Conservation (phyloP, 2,329 filamentous ascomycete genomes). For the Rosellinia necatrix region DNA sequence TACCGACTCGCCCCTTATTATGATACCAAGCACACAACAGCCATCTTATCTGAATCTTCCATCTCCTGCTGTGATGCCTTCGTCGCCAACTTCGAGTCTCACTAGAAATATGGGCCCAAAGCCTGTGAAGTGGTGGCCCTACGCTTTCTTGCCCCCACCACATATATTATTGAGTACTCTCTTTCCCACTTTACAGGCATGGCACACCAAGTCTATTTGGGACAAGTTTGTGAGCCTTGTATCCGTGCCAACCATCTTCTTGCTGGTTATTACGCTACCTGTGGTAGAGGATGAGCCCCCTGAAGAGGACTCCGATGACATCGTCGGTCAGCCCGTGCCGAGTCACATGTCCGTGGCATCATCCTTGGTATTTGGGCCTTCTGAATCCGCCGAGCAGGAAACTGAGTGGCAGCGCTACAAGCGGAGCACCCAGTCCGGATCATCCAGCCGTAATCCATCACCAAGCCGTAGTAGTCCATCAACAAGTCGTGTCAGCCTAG, state of each 20-base stretch:
- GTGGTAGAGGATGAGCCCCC: slow-evolving; percentile 77
- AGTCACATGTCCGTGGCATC: slow-evolving; percentile 40
- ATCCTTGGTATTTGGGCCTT: slow-evolving; percentile 43
- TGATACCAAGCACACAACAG: slow-evolving; percentile 49
- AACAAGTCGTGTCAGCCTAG: slow-evolving; percentile 39
- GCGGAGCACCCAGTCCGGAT: slow-evolving; percentile 48
- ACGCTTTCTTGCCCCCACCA: slow-evolving; percentile 72
- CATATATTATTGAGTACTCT: slow-evolving; percentile 72
- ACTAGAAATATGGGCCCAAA: slow-evolving; percentile 47
- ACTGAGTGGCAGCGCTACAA: slow-evolving; percentile 65
- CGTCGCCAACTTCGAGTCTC: slow-evolving; percentile 49
- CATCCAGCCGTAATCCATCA: slow-evolving; percentile 38
- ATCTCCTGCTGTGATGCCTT: slow-evolving; percentile 53
- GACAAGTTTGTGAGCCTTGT: slow-evolving; percentile 81
- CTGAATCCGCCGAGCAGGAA: slow-evolving; percentile 46
- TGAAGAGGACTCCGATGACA: slow-evolving; percentile 51
- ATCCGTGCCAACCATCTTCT: slow-evolving; percentile 86
- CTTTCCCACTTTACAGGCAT: slow-evolving; percentile 85
- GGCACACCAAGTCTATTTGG: slow-evolving; percentile 81
- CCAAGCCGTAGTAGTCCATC: slow-evolving; percentile 41
- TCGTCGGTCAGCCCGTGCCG: slow-evolving; percentile 39
- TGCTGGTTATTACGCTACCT: slow-evolving; percentile 87
- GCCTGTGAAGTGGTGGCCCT: slow-evolving; percentile 80
- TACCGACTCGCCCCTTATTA: slow-evolving; percentile 59
- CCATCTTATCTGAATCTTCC: slow-evolving; percentile 62